phyloP scores from a whole-genome alignment of 2,329 filamentous ascomycete species.

The Fusarium pseudograminearum region DNA sequence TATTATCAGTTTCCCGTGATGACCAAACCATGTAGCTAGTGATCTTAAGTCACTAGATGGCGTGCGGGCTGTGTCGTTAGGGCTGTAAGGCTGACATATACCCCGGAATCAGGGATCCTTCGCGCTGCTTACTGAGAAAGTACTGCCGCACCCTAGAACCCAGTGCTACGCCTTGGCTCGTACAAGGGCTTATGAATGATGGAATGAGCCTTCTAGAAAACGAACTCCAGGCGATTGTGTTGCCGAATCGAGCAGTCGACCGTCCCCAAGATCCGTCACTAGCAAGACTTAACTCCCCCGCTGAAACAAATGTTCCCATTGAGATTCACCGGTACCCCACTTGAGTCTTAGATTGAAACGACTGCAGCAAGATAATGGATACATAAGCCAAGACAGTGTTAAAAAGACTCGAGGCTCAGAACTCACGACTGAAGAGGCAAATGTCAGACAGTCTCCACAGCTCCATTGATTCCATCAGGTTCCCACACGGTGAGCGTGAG shows the following conservation, averaged over 20 bases:
- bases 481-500: constrained; percentile 3
- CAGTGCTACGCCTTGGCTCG: background rate
- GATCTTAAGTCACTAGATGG: constrained; percentile 12
- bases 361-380: background rate
- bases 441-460: constrained; percentile 34
- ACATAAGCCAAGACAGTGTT: background rate
- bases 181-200: constrained; percentile 9
- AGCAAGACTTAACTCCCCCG: background rate
- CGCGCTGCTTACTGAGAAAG: constrained; percentile 35
- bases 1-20: constrained; percentile 6
- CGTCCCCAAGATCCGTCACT: background rate
- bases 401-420: background rate
- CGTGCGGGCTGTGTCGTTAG: constrained; percentile 35
- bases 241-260: background rate
- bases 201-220: constrained; percentile 25
- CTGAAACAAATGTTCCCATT: background rate
- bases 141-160: constrained; percentile 17
- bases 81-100: constrained; percentile 49
- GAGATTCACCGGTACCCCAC: background rate
- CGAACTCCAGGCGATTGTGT: background rate
- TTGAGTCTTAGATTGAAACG: background rate
- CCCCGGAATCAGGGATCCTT: constrained; percentile 40
- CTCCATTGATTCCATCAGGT: constrained; percentile 25
- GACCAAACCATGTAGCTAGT: constrained; percentile 29
- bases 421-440: constrained; percentile 2